Conservation (phyloP, 495 filamentous ascomycete genomes). For the Monascus purpureus region DNA sequence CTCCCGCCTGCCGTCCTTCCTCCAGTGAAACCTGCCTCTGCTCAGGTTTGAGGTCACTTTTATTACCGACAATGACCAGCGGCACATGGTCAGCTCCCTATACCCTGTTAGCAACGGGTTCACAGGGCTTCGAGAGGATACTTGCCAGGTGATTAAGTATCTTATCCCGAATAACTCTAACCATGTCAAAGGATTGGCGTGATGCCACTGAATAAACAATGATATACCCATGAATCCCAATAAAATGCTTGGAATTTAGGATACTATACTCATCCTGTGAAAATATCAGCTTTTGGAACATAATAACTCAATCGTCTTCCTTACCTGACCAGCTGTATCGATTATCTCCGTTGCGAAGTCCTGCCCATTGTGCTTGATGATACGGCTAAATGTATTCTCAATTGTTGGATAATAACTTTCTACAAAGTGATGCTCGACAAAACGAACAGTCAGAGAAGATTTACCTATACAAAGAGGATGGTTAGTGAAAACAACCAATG, state of each 20-base stretch:
- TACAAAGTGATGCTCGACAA: slow-evolving; percentile 95
- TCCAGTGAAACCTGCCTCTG: slow-evolving; percentile 83
- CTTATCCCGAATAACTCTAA: slow-evolving; percentile 87
- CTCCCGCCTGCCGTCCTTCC: slow-evolving; percentile 64
- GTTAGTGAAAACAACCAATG: background rate
- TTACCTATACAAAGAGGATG: slow-evolving; percentile 50
- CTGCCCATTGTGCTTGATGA: slow-evolving; percentile 81
- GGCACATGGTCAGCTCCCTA: slow-evolving; percentile 89
- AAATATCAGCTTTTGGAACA: slow-evolving; percentile 5
- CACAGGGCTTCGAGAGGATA: slow-evolving; percentile 5
- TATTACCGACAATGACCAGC: slow-evolving; percentile 91
- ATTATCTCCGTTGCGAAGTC: slow-evolving; percentile 96
- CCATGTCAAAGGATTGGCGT: slow-evolving; percentile 92
- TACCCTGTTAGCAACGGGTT: background rate
- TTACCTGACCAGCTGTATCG: slow-evolving; percentile 93
- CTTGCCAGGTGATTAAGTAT: slow-evolving; percentile 89
- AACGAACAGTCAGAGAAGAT: slow-evolving; percentile 93
- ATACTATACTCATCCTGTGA: slow-evolving; percentile 93
- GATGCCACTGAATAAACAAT: slow-evolving; percentile 92
- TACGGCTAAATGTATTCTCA: slow-evolving; percentile 94
- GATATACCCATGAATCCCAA: slow-evolving; percentile 98
- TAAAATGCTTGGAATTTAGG: slow-evolving; percentile 96
- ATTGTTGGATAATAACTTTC: slow-evolving; percentile 99
- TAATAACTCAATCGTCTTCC: slow-evolving; percentile 8
- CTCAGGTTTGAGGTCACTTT: slow-evolving; percentile 83